Conservation (phyloP, 2,329 filamentous ascomycete genomes). For the Diaporthe ilicicola region DNA sequence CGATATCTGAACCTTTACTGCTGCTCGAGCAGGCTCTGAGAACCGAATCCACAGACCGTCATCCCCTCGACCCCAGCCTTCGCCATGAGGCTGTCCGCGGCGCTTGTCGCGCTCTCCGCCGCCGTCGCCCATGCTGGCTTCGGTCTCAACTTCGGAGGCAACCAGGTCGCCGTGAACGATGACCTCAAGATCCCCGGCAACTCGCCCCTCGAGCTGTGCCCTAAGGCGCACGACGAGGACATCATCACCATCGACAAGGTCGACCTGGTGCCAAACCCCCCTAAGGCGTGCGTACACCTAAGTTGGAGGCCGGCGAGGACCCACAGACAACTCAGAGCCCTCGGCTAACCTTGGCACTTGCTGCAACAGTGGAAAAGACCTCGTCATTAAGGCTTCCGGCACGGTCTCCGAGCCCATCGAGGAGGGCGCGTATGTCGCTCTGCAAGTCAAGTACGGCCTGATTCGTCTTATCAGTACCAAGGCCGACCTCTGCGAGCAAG, state of each 20-base stretch:
- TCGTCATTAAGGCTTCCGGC: constrained; percentile 82
- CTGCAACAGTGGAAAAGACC: constrained; percentile 72
- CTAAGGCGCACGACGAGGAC: constrained; percentile 70
- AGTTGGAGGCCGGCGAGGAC: background rate
- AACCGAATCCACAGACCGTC: background rate
- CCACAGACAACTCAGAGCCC: constrained; percentile 14
- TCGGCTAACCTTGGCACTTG: constrained; percentile 3
- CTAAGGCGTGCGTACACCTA: constrained; percentile 73
- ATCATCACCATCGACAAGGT: constrained; percentile 81
- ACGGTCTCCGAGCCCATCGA: constrained; percentile 76
- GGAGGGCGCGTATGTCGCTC: constrained; percentile 80
- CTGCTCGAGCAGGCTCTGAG: background rate
- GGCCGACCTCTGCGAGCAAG: constrained; percentile 88
- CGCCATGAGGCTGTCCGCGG: constrained; percentile 52
- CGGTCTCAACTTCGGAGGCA: constrained; percentile 53
- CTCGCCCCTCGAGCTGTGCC: constrained; percentile 85
- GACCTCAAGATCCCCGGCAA: constrained; percentile 79
- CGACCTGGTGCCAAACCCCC: constrained; percentile 86
- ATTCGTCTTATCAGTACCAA: constrained; percentile 86
- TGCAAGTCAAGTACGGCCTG: constrained; percentile 93
- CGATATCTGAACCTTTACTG: background rate
- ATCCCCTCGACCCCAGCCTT: background rate
- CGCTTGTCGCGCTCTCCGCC: constrained; percentile 55
- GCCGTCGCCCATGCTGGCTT: constrained; percentile 54
- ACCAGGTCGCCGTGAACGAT: constrained; percentile 57